These are phyloP conservation scores for Cucumis variabilis DNA, from an alignment of 331 rosid genomes.

Conservation along the genomic window DNA sequence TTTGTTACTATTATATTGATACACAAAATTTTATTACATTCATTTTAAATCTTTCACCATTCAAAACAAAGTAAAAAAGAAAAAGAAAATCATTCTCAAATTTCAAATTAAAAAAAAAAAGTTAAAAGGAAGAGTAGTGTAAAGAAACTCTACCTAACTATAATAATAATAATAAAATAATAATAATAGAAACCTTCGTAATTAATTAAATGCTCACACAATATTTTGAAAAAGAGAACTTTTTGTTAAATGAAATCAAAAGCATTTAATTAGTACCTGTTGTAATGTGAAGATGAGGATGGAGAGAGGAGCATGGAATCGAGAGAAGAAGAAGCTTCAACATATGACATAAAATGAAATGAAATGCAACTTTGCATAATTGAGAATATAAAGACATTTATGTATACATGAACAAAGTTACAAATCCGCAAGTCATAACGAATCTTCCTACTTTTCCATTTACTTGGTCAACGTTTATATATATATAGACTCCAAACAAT, in stretches of 20 bases:
- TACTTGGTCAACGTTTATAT: not conserved
- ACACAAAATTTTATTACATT: no score
- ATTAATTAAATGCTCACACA: no score
- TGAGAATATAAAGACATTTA: not conserved
- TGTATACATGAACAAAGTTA: not conserved
- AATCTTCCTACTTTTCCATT: not conserved
- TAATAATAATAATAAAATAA: no score
- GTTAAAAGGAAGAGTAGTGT: no score
- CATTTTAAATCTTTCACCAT: no score
- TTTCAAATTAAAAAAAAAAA: no score
- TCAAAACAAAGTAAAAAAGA: no score
- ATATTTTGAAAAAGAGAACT: not conserved
- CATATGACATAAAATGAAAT: not conserved
- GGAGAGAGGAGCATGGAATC: not conserved
- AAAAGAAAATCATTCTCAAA: no score
- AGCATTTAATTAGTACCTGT: not conserved
- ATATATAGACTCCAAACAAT: no score
- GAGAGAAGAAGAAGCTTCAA: not conserved
- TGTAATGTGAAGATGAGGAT: not conserved
- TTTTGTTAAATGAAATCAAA: not conserved
- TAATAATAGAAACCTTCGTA: no score
- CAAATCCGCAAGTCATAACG: not conserved
- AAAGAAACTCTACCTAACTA: no score
- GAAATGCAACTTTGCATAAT: not conserved
- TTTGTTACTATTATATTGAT: no score